phyloP scores from a whole-genome alignment of 805 yeast species.

The Candida caryicola region DNA sequence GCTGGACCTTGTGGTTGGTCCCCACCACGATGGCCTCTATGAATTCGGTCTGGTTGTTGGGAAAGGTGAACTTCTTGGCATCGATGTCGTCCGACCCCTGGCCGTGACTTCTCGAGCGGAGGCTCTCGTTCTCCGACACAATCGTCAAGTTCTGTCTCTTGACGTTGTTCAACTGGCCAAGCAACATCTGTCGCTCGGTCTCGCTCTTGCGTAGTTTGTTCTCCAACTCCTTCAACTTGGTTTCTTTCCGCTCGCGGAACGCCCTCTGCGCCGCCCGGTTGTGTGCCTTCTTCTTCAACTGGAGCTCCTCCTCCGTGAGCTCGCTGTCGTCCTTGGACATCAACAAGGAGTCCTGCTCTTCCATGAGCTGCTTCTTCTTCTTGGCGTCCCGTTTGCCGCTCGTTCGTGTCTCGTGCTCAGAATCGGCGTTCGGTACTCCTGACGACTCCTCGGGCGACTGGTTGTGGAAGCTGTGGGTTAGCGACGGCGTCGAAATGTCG shows the following conservation, averaged over 20 bases:
- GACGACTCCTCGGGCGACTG: slow-evolving; percentile 5
- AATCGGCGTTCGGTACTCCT: neutral
- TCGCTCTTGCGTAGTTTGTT: slow-evolving; percentile 57
- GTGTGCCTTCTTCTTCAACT: slow-evolving; percentile 66
- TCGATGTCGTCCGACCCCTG: neutral
- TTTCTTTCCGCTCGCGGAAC: slow-evolving; percentile 77
- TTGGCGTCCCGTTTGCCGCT: slow-evolving; percentile 8
- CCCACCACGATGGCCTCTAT: slow-evolving; percentile 28
- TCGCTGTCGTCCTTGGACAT: slow-evolving; percentile 37
- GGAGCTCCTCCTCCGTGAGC: slow-evolving; percentile 41
- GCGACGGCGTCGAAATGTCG: slow-evolving; percentile 4
- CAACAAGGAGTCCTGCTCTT: slow-evolving; percentile 36
- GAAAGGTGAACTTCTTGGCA: slow-evolving; percentile 29
- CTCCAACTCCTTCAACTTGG: slow-evolving; percentile 65
- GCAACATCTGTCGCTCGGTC: slow-evolving; percentile 45
- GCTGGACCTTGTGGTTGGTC: slow-evolving; percentile 19
- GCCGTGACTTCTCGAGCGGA: slow-evolving; percentile 32
- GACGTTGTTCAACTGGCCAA: slow-evolving; percentile 48
- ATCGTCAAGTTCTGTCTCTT: slow-evolving; percentile 55
- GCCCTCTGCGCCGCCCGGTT: slow-evolving; percentile 88
- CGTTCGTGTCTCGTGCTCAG: neutral
- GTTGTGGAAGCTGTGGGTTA: neutral
- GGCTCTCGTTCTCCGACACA: slow-evolving; percentile 58
- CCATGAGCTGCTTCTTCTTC: slow-evolving; percentile 26
- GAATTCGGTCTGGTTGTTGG: slow-evolving; percentile 33